Evolutionary conservation across 441 rosid genomes (phyloP), one percentile per base, ranked within the genome.

Genomic region (Populus hybrid): DNA sequence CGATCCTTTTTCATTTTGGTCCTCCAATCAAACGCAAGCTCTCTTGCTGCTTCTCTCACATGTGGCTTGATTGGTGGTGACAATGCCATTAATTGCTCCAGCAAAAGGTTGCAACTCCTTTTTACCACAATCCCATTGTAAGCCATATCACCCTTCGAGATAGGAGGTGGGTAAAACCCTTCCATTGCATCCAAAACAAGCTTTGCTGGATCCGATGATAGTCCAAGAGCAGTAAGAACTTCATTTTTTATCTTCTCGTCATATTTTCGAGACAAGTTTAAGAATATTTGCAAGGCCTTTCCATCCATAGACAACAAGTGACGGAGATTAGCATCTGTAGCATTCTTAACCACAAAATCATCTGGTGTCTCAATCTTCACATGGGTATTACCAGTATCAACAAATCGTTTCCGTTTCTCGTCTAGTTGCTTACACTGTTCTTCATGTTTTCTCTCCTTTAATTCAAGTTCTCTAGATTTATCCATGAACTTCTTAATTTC

Each of bases 171-270:
- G 76, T 64, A 72, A 57, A 83, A 76, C 79, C 78, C 84, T 69
- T 77, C 72, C 75, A 85, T 67, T 28, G 84, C 78, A 76, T 79
- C 84, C 66, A 85, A 40, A 74, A 81, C 85, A 54, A 83, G 75
- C 85, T 73, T 81, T 74, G 83, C 76, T 8, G 87, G 87, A 54
- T 83, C 81, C 64, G 83, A 71, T 66, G 87, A 82, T 71, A 73
- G 73, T 59, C 69, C 70, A 20, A 86, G 75, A 68, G 84, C 79
- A 6, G 35, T 11, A 18, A 36, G 57, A 54, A 85, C 75, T 46
- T 81, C 83, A 4, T 40, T 70, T 72, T 67, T 66, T 70, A 78
- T 75, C 10, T 69, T 80, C 67, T 81, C 79, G 36, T 75, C 69
- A 26, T 79, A 76, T 14, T 67, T 64, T 34, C 66, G n/a, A 24